A percentile compares a stretch with the other conserved stretches of the same genome.
Evolutionary conservation across 768 basidiomycete genomes (phyloP).

Genomic region (Porpolomopsis calyptriformis): DNA sequence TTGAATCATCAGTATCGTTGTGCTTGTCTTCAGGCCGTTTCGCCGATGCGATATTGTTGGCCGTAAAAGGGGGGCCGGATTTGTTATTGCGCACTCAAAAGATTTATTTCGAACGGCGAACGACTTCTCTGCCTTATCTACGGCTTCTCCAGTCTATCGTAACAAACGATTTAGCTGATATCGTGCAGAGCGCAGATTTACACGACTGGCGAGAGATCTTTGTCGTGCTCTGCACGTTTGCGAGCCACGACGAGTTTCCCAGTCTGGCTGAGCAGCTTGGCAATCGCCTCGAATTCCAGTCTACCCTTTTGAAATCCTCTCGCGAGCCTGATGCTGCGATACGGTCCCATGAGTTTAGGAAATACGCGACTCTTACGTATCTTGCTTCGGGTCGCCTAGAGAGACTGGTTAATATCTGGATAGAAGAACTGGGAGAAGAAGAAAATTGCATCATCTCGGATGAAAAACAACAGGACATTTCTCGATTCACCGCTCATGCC

Average conservation of each 20-base stretch:
- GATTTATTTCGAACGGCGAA: constrained; percentile 82
- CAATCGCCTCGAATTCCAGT: constrained; percentile 80
- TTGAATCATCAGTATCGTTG: constrained; percentile 80
- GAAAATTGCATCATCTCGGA: constrained; percentile 44
- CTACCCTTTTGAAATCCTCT: constrained; percentile 43
- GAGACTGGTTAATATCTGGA: constrained; percentile 83
- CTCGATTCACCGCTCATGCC: constrained; percentile 70
- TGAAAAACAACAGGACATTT: constrained; percentile 31
- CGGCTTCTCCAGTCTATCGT: constrained; percentile 93
- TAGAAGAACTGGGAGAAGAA: constrained; percentile 81
- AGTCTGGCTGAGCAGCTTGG: constrained; percentile 89
- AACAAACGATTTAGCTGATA: constrained; percentile 81
- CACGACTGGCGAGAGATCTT: constrained; percentile 95
- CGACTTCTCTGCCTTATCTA: constrained; percentile 70
- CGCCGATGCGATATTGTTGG: constrained; percentile 90
- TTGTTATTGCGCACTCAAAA: constrained; percentile 83
- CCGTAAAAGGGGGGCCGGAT: constrained; percentile 82
- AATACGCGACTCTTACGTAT: constrained; percentile 87
- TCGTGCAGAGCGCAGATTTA: constrained; percentile 93
- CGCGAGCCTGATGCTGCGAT: constrained; percentile 32
- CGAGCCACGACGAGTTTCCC: constrained; percentile 72
- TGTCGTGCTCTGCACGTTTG: constrained; percentile 93
- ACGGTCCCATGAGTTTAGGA: constrained; percentile 47
- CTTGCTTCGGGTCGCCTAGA: constrained; percentile 86
- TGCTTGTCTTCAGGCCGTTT: constrained; percentile 83